phyloP scores from a whole-genome alignment of 345 rosid genomes.

The thale cress (Arabidopsis thaliana) region DNA sequence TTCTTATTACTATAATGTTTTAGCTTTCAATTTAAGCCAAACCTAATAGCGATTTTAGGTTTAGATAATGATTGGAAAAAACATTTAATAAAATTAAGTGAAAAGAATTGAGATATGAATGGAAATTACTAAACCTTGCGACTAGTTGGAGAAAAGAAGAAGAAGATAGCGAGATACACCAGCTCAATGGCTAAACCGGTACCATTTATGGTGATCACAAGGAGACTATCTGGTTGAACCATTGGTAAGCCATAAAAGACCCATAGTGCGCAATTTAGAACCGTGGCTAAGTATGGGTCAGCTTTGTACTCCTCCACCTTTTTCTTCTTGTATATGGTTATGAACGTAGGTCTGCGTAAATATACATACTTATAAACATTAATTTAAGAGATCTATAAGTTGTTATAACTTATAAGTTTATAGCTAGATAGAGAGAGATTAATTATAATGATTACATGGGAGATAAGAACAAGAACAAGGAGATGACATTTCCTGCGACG shows the following conservation, averaged over 20 bases:
- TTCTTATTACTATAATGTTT: neutral
- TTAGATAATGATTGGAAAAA: too few species aligned
- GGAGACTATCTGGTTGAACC: conserved; percentile 56
- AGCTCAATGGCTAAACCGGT: conserved; percentile 51
- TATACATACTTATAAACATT: neutral
- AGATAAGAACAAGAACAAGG: conserved; percentile 58
- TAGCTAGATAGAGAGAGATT: neutral
- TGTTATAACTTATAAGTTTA: neutral
- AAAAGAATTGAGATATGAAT: neutral
- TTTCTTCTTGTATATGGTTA: conserved; percentile 49
- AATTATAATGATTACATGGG: conserved; percentile 50
- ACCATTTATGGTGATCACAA: conserved; percentile 56
- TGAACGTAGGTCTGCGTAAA: conserved; percentile 51
- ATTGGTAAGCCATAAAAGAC: conserved; percentile 61
- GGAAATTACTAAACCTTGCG: conserved; percentile 43
- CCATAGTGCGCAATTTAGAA: conserved; percentile 59
- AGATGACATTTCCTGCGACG: conserved; percentile 61
- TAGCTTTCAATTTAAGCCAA: conserved; percentile 15
- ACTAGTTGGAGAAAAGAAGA: conserved; percentile 44
- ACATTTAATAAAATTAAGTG: too few species aligned
- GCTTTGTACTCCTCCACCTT: conserved; percentile 60
- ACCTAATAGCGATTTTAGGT: neutral
- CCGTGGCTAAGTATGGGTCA: conserved; percentile 63
- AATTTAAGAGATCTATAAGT: neutral
- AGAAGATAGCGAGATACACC: conserved; percentile 49